phyloP scores from a whole-genome alignment of 108 stramenopile genomes.

The Thalassiosira profunda region DNA sequence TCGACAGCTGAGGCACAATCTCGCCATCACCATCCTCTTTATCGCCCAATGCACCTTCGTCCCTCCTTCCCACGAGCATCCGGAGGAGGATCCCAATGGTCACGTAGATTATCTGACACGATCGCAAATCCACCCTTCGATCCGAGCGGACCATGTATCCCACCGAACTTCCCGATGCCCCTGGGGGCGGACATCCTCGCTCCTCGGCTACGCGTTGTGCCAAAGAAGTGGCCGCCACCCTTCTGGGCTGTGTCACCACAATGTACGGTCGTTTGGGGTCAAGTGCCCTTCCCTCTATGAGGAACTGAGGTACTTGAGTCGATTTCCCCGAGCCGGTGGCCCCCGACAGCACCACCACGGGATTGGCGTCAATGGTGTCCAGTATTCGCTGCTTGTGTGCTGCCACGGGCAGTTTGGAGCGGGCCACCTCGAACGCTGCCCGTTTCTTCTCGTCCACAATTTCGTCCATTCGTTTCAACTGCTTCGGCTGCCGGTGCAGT shows the following conservation, averaged over 20 bases:
- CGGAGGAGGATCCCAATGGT: conserved; percentile 91
- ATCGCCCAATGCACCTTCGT: not conserved
- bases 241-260: conserved; percentile 92
- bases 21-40: not conserved
- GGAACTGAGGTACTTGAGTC: conserved; percentile 90
- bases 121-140: conserved; percentile 21
- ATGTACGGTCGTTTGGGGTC: conserved; percentile 42
- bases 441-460: conserved; percentile 5
- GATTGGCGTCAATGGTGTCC: conserved; percentile 20
- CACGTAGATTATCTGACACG: conserved; percentile 68
- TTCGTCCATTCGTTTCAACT: conserved; percentile 16
- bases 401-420: conserved; percentile 62
- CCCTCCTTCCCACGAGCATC: conserved; percentile 57
- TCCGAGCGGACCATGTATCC: conserved; percentile 84
- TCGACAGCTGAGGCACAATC: conserved; percentile 21
- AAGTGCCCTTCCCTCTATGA: conserved; percentile 59
- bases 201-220: conserved; percentile 92
- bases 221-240: conserved; percentile 90
- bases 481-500: conserved; percentile 1
- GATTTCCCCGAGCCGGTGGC: conserved; percentile 87
- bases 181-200: conserved; percentile 54
- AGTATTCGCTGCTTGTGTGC: conserved; percentile 47
- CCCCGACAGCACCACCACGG: conserved; percentile 71
- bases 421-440: not conserved
- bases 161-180: conserved; percentile 53